phyloP scores from a whole-genome alignment of 2,329 filamentous ascomycete species.

The Colletotrichum sp. region DNA sequence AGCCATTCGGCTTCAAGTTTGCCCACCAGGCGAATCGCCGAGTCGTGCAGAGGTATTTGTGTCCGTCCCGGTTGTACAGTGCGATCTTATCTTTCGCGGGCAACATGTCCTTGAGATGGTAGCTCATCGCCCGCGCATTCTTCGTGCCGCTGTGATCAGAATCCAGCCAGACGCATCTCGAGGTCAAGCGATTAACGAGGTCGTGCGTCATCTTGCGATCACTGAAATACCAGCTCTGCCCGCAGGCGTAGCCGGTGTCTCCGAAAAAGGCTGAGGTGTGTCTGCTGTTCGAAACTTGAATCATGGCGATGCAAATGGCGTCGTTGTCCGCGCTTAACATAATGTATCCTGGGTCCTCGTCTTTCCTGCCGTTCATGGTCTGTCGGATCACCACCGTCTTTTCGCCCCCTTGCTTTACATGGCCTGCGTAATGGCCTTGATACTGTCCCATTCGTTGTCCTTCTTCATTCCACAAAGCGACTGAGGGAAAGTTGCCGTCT shows the following conservation, averaged over 20 bases:
- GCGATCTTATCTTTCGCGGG: slow-evolving; percentile 11
- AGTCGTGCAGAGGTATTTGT: slow-evolving; percentile 22
- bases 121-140: slow-evolving; percentile 25
- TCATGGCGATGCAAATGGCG: slow-evolving; percentile 25
- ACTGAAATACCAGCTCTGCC: slow-evolving; percentile 26
- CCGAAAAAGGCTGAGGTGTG: slow-evolving; percentile 20
- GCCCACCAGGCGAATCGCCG: slow-evolving; percentile 26
- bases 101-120: slow-evolving; percentile 25
- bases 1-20: slow-evolving; percentile 21
- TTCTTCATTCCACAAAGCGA: slow-evolving; percentile 23
- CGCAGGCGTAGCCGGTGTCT: slow-evolving; percentile 25
- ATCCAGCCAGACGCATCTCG: slow-evolving; percentile 1
- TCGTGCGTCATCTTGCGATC: slow-evolving; percentile 10
- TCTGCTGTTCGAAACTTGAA: slow-evolving; percentile 21
- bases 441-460: slow-evolving; percentile 20
- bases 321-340: slow-evolving; percentile 26
- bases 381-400: slow-evolving; percentile 8
- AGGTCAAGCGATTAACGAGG: slow-evolving; percentile 22
- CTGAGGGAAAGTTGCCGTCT: slow-evolving; percentile 16
- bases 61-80: slow-evolving; percentile 15
- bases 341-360: slow-evolving; percentile 14
- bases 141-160: neutral
- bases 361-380: slow-evolving; percentile 2
- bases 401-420: neutral
- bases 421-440: neutral